Conservation (phyloP, 2,329 filamentous ascomycete genomes). For the Xylaria sp. region DNA sequence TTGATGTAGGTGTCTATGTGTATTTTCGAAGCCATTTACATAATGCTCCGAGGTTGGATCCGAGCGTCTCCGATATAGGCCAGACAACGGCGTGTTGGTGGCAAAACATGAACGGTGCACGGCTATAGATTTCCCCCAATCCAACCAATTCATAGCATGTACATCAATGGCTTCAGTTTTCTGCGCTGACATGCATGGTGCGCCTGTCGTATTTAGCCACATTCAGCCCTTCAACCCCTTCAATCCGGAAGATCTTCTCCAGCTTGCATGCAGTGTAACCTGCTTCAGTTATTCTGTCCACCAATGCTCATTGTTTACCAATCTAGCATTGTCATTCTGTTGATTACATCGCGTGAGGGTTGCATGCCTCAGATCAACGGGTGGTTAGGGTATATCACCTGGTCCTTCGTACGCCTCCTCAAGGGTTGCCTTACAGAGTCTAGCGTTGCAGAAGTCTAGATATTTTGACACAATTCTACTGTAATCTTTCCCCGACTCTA, state of each 20-base stretch:
- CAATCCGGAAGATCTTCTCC: neutral
- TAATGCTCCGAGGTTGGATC: neutral
- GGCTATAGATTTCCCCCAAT: no score
- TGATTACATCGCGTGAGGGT: neutral
- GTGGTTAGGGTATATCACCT: neutral
- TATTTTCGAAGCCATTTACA: neutral
- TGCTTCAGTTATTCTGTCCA: neutral
- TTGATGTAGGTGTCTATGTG: neutral
- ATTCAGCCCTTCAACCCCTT: neutral
- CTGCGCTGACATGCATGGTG: conserved; percentile 8
- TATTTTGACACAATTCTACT: no score
- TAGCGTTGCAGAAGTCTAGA: no score
- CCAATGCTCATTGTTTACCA: neutral
- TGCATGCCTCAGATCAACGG: neutral
- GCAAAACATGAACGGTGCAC: no score
- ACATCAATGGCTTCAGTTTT: neutral
- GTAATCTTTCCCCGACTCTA: no score
- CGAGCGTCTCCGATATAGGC: neutral
- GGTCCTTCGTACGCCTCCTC: no score
- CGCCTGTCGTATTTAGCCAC: neutral
- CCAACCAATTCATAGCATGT: no score
- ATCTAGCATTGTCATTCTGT: neutral
- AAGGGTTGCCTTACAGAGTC: no score
- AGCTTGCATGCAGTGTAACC: neutral
- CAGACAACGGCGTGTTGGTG: neutral